Conservation (phyloP, 2,329 filamentous ascomycete genomes). For the Endocalyx cinctus region DNA sequence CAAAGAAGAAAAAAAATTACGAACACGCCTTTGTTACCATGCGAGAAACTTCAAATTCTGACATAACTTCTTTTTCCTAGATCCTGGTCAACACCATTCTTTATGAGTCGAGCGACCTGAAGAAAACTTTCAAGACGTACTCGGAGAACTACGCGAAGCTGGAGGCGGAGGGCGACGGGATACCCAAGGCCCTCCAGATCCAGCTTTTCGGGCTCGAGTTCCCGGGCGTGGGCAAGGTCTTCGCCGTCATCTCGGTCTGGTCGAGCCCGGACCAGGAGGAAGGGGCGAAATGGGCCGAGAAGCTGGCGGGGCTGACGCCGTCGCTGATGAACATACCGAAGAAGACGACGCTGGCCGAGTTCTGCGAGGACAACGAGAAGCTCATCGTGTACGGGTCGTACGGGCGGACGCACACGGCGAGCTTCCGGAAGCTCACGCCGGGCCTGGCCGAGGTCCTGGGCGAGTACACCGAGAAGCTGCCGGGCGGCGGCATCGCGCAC, state of each 20-base stretch:
- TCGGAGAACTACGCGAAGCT: constrained; percentile 22
- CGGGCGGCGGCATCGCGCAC: constrained; percentile 18
- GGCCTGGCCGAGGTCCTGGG: constrained; percentile 19
- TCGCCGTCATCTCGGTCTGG: constrained; percentile 25
- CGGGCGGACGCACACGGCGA: constrained; percentile 11
- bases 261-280: constrained; percentile 16
- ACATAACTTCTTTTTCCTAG: constrained; percentile 12
- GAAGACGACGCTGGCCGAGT: neutral
- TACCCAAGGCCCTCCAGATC: constrained; percentile 15
- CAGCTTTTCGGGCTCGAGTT: constrained; percentile 23
- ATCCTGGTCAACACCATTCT: constrained; percentile 26
- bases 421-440: constrained; percentile 17
- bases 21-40: too few species aligned
- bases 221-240: constrained; percentile 18
- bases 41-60: too few species aligned
- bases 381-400: neutral
- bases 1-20: neutral
- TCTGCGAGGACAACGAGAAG: constrained; percentile 10
- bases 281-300: constrained; percentile 1
- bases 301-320: neutral
- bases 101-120: constrained; percentile 28
- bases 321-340: constrained; percentile 1
- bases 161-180: neutral
- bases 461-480: constrained; percentile 10
- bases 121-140: too few species aligned